A percentile compares a stretch with the other conserved stretches of the same genome.
Conservation (phyloP, 2,329 filamentous ascomycete species). For the Tolypocladium guangdongense region DNA sequence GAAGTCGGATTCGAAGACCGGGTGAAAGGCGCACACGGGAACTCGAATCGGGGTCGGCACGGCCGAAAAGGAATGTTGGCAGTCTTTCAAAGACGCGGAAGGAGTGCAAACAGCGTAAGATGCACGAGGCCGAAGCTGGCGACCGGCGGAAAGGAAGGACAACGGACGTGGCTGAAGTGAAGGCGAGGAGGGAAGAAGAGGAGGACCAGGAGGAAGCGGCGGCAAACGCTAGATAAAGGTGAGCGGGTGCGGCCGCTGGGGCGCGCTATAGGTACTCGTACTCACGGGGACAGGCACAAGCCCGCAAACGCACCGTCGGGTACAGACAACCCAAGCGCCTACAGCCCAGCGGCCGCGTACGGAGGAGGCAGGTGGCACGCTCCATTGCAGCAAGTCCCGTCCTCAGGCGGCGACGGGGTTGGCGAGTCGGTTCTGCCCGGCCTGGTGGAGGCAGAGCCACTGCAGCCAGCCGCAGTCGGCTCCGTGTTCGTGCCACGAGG, state of each 20-base stretch:
- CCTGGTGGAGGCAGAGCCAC: too few relatives aligned
- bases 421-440: too few relatives aligned
- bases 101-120: conserved; percentile 24
- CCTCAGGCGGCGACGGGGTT: too few relatives aligned
- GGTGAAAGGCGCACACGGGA: not conserved
- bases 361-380: too few relatives aligned
- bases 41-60: conserved; percentile 15
- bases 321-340: too few relatives aligned
- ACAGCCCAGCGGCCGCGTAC: too few relatives aligned
- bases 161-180: conserved; percentile 4
- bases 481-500: too few relatives aligned
- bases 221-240: not conserved
- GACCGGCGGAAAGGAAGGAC: conserved; percentile 13
- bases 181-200: not conserved
- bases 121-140: conserved; percentile 11
- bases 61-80: conserved; percentile 22
- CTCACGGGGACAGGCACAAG: too few relatives aligned
- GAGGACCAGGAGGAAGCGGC: not conserved
- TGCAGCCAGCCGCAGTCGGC: too few relatives aligned
- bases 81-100: conserved; percentile 42
- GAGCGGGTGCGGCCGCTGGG: not conserved
- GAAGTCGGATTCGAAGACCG: not conserved
- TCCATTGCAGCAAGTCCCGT: too few relatives aligned
- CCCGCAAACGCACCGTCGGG: too few relatives aligned
- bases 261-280: too few relatives aligned